phyloP scores from a whole-genome alignment of 305 asterid genomes.

The Solanum hybrid region DNA sequence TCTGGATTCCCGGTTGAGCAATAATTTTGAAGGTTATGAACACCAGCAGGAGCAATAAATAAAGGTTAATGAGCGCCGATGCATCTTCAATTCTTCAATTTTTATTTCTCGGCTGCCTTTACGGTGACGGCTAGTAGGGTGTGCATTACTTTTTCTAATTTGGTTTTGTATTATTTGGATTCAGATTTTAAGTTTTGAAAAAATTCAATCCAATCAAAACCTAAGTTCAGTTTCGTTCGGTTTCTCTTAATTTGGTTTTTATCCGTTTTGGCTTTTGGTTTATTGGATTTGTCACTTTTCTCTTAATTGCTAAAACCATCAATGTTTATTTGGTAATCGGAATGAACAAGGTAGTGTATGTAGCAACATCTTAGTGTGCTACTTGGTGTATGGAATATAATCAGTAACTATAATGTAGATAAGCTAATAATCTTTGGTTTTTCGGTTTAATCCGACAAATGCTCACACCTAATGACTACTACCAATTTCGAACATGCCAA shows the following conservation, averaged over 20 bases:
- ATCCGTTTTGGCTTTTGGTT: too few species aligned
- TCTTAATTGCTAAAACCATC: too few species aligned
- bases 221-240: background rate
- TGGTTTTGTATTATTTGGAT: background rate
- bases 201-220: background rate
- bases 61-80: background rate
- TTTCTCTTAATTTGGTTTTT: background rate
- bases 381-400: background rate
- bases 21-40: background rate
- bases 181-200: background rate
- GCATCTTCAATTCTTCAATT: background rate
- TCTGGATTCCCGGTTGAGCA: conserved; percentile 97
- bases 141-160: background rate
- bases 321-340: too few species aligned
- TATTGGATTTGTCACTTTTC: too few species aligned
- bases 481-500: background rate
- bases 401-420: background rate
- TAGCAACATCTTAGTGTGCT: too few species aligned
- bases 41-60: background rate
- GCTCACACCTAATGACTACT: background rate
- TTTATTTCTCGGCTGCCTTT: background rate
- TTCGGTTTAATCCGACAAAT: background rate
- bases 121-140: background rate
- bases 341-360: too few species aligned
- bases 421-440: background rate